These are phyloP conservation scores for Coemansia sp. DNA, from an alignment of 192 early-diverging fungal species.

Conservation along the genomic window DNA sequence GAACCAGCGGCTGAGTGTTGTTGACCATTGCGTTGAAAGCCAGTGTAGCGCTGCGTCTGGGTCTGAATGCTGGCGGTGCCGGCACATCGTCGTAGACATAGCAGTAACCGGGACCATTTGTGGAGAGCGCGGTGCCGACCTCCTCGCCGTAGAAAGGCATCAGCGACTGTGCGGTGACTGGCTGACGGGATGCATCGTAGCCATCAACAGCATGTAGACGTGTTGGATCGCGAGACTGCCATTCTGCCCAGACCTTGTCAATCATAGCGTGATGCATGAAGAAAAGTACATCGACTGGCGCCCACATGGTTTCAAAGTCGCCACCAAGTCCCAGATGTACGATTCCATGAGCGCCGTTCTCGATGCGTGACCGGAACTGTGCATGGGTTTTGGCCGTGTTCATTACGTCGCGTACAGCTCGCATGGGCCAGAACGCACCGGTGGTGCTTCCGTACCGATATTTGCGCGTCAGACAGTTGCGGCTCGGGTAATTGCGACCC, in stretches of 20 bases:
- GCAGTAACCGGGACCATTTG: slow-evolving; percentile 50
- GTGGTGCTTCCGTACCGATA: slow-evolving; percentile 43
- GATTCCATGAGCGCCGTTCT: slow-evolving; percentile 55
- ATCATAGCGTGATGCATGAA: slow-evolving; percentile 70
- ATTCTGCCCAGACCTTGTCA: slow-evolving; percentile 61
- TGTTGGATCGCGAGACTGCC: slow-evolving; percentile 53
- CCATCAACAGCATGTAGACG: slow-evolving; percentile 39
- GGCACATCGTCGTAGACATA: slow-evolving; percentile 53
- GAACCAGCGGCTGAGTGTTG: not conserved
- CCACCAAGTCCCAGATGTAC: slow-evolving; percentile 56
- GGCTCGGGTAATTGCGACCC: slow-evolving; percentile 51
- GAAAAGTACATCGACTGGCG: slow-evolving; percentile 60
- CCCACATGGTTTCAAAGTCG: slow-evolving; percentile 57
- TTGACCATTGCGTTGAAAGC: slow-evolving; percentile 19
- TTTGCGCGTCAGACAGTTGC: slow-evolving; percentile 50
- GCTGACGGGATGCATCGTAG: slow-evolving; percentile 26
- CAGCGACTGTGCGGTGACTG: slow-evolving; percentile 27
- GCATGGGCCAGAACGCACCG: slow-evolving; percentile 50
- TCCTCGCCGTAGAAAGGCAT: slow-evolving; percentile 53
- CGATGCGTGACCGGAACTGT: slow-evolving; percentile 56
- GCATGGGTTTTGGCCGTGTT: slow-evolving; percentile 34
- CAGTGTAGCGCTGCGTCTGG: not conserved
- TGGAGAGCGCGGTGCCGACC: slow-evolving; percentile 30
- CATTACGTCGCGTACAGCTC: slow-evolving; percentile 50
- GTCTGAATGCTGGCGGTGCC: slow-evolving; percentile 22